Evolutionary conservation across 2,329 filamentous ascomycete species (phyloP), one percentile per base, ranked within the genome.

Genomic region (Colletotrichum sp.): DNA sequence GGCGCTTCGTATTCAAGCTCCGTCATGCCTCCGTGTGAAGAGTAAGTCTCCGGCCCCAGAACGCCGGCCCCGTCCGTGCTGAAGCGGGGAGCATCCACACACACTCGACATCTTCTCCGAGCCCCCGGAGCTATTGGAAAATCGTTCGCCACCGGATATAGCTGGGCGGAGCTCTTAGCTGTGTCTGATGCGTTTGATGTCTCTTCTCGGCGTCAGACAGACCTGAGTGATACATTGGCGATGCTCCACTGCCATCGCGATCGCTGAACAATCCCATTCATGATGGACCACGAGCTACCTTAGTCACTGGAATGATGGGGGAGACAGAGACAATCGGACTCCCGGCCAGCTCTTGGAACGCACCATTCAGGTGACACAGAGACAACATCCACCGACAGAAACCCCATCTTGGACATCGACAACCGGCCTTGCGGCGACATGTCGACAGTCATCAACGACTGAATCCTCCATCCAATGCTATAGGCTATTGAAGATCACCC

Each of bases 11-110:
- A 30, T 26, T 36, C 21, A 39, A 4, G 63, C 63, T 36, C 63
- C 36, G 63, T 24, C 6, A 32, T 32, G 28, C 21, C 61, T 43
- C 61, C 32, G 61, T 64, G 30, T 32, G 34, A 13, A 24, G 61
- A 64, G 14, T 10, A 43, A 36, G 61, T 68, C 55, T 43, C 72
- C 72, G 72, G 69, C 36, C 30, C 34, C 30, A 43, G 24, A 72
- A 24, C 30, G 69, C 69, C 73, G 73, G 73, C 39, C 24, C 73
- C 69, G 73, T 75, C 73, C 68, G 73, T 75, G 73, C 73, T 24
- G 24, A 57, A 39, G 60, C 65, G 48, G 65, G 34, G 67, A 48
- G n/a, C 43, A 21, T 48, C 43, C 43, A 48, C 43, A 48, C 43
- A 48, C 43, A 48, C n/a, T 48, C 16, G 67, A n/a, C 6, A 36